Percentiles rank a stretch among this genome's conserved stretches.
phyloP scores from a whole-genome alignment of 352 stramenopile genomes.

The Aphanomyces invadans region DNA sequence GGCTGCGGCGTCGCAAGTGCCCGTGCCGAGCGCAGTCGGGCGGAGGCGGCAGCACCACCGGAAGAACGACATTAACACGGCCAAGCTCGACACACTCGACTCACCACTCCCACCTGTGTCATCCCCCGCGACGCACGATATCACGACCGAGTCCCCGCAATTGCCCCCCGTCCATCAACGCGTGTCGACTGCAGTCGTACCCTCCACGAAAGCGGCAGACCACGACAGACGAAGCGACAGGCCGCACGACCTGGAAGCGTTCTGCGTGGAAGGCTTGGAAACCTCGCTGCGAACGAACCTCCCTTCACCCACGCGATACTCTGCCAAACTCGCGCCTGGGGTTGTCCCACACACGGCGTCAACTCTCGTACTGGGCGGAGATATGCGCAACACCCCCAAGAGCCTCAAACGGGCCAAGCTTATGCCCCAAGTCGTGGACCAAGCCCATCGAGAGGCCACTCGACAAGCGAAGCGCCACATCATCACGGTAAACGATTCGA shows the following conservation, averaged over 20 bases:
- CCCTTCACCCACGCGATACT: slow-evolving; percentile 18
- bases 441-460: neutral
- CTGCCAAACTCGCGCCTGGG: slow-evolving; percentile 4
- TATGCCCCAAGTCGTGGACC: slow-evolving; percentile 12
- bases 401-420: slow-evolving; percentile 10
- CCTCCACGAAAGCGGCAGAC: neutral
- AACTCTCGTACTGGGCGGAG: slow-evolving; percentile 7
- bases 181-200: neutral
- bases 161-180: neutral
- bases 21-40: slow-evolving; percentile 3
- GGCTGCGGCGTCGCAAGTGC: slow-evolving; percentile 6
- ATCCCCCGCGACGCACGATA: neutral
- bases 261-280: neutral
- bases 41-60: neutral
- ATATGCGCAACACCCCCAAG: slow-evolving; percentile 22
- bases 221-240: neutral
- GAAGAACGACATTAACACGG: neutral
- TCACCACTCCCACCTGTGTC: neutral
- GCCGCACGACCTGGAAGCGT: no score
- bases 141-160: neutral
- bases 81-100: slow-evolving; percentile 5
- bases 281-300: neutral
- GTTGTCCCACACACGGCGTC: slow-evolving; percentile 11
- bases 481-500: neutral
- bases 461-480: slow-evolving; percentile 11